Evolutionary conservation across 192 early-diverging fungal genomes (phyloP).

Genomic region (Mortierella claussenii): DNA sequence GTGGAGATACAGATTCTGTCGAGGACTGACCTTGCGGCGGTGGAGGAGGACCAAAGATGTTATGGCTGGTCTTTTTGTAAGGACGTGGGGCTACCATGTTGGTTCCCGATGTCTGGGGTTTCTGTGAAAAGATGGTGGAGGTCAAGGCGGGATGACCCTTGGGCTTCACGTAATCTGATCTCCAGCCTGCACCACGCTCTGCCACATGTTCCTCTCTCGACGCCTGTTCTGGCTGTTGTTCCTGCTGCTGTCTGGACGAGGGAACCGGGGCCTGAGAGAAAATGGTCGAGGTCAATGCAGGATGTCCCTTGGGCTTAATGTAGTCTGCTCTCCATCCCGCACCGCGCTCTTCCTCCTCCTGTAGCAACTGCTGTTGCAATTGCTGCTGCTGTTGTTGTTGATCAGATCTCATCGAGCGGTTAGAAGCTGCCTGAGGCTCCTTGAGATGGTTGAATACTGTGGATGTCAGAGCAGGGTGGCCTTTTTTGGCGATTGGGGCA

Average conservation of each 20-base stretch:
- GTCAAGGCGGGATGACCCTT: conserved; percentile 50
- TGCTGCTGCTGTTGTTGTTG: conserved; percentile 9
- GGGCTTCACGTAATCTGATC: conserved; percentile 41
- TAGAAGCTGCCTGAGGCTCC: conserved; percentile 6
- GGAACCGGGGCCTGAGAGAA: conserved; percentile 6
- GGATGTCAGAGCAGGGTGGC: conserved; percentile 44
- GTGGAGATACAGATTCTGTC: not conserved
- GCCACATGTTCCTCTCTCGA: conserved; percentile 5
- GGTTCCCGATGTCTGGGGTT: not conserved
- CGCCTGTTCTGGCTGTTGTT: not conserved
- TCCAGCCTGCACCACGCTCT: conserved; percentile 43
- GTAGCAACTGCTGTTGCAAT: conserved; percentile 3
- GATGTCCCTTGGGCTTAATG: conserved; percentile 51
- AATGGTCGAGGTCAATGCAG: conserved; percentile 39
- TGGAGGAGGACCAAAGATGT: conserved; percentile 35
- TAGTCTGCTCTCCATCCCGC: conserved; percentile 46
- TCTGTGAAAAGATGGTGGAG: conserved; percentile 18
- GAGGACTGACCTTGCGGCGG: not conserved
- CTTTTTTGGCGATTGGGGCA: conserved; percentile 18
- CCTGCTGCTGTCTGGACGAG: not conserved
- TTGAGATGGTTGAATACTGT: conserved; percentile 28
- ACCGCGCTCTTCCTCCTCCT: conserved; percentile 22
- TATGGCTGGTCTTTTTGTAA: conserved; percentile 45
- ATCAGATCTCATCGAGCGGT: not conserved
- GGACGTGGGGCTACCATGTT: not conserved